Evolutionary conservation across 345 rosid genomes (phyloP), one percentile per base, ranked within the genome.

Genomic region (Heritiera littoralis): DNA sequence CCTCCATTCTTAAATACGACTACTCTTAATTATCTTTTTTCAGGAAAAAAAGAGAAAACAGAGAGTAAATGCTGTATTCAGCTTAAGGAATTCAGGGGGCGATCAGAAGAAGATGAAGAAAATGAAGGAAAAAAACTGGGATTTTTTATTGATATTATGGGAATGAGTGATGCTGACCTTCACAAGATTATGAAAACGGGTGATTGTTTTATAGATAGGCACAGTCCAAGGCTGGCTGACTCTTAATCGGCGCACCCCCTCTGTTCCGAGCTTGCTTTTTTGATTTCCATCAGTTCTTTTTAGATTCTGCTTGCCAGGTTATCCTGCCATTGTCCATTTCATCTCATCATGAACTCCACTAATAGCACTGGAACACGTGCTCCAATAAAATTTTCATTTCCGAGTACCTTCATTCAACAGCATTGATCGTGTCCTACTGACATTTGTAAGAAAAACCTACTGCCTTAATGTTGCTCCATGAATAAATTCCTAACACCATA

Each of bases 1-100:
- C 94, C 81, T 96, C 99, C 98, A 89, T 87, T 75, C 63, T 17
- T 51, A 17, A 52, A n/a, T n/a, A 18, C 12, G 12, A 38, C 17
- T 45, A 30, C 59, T 35, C 9, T 18, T 45, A 4, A 4, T 49
- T 12, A 49, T 1, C 0, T 51, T 15, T 66, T 38, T 46, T 18
- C 49, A 66, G 63, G 38, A 40, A 9, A 13, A 45, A 8, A 43
- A 9, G 10, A 67, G 23, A 75, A 59, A 48, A 48, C 28, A 60
- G 80, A 13, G 72, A 79, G 81, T 74, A 51, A 74, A 78, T 66
- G 76, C 32, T 7, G 32, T 18, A 72, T 72, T 80, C 76, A 12
- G 68, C 61, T 18, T 18, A 48, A 71, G 46, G 60, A 66, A 38
- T 20, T 65, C 12, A 52, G 77, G 30, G 59, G 52, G 78, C 43